These are phyloP conservation scores for Psilocybe mexicana DNA, from an alignment of 1,284 basidiomycete genomes.

Conservation along the genomic window DNA sequence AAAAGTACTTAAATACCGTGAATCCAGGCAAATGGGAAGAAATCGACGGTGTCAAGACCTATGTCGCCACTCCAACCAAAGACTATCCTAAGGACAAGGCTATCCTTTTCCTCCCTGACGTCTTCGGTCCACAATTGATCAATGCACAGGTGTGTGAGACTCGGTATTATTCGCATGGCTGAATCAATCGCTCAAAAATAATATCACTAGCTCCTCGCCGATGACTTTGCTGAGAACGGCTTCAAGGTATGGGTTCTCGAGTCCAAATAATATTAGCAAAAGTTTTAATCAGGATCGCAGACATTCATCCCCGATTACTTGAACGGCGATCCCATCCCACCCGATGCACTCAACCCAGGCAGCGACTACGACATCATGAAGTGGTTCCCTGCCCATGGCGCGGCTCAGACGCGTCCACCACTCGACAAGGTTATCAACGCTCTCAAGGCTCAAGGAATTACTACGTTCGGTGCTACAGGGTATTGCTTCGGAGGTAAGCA, in stretches of 20 bases:
- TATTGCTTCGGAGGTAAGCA: constrained; percentile 70
- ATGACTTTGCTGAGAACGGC: constrained; percentile 75
- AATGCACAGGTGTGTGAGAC: constrained; percentile 46
- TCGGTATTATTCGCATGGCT: neutral
- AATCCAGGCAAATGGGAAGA: constrained; percentile 42
- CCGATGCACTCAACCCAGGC: constrained; percentile 37
- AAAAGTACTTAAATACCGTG: neutral
- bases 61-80: constrained; percentile 46
- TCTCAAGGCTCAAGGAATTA: constrained; percentile 60
- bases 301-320: constrained; percentile 60
- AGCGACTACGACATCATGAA: constrained; percentile 40
- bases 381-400: constrained; percentile 54
- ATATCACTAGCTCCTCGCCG: constrained; percentile 55
- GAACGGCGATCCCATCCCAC: constrained; percentile 55
- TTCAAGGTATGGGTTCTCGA: constrained; percentile 48
- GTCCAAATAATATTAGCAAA: neutral
- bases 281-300: constrained; percentile 22
- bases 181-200: neutral
- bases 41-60: constrained; percentile 48
- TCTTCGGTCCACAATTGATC: constrained; percentile 61
- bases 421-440: constrained; percentile 60
- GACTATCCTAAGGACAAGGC: constrained; percentile 55
- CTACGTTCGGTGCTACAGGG: constrained; percentile 58
- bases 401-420: constrained; percentile 46
- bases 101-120: constrained; percentile 59